These are phyloP conservation scores for Acanthamoeba sp. DNA, from an alignment of 208 protist species.

Conservation along the genomic window DNA sequence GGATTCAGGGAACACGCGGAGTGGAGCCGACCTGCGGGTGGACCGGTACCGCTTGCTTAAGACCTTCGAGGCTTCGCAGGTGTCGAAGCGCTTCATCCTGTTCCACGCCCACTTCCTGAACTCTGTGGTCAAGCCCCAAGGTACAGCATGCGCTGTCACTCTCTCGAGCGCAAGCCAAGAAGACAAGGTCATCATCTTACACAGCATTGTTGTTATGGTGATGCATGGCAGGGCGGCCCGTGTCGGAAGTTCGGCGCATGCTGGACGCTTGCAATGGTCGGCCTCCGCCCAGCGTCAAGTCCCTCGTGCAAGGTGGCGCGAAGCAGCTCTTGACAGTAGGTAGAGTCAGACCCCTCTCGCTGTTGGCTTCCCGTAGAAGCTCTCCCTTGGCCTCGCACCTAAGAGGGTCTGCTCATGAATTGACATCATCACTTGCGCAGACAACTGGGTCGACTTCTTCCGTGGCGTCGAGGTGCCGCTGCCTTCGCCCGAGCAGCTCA, in stretches of 20 bases:
- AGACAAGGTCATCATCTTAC: not conserved
- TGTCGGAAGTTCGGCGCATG: not conserved
- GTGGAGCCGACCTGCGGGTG: not conserved
- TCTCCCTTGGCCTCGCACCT: not conserved
- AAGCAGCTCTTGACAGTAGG: slow-evolving; percentile 2
- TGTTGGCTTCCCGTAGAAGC: too few species aligned
- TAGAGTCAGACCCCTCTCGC: not conserved
- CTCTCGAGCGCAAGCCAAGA: too few species aligned
- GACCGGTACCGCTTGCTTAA: slow-evolving; percentile 40
- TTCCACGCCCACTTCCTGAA: slow-evolving; percentile 66
- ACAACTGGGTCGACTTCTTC: slow-evolving; percentile 49
- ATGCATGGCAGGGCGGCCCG: not conserved
- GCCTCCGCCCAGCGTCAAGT: not conserved
- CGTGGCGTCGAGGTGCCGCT: not conserved
- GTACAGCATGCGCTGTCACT: not conserved
- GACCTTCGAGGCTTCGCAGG: slow-evolving; percentile 46
- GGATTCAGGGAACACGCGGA: not conserved
- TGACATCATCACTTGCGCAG: not conserved
- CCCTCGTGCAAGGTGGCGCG: not conserved
- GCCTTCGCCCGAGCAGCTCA: slow-evolving; percentile 6
- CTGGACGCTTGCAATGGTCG: slow-evolving; percentile 26
- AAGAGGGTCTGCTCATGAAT: not conserved
- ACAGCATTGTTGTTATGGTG: not conserved
- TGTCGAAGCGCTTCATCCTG: slow-evolving; percentile 29
- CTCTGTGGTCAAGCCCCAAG: slow-evolving; percentile 19